These are phyloP conservation scores for Trichocomaceae sp. DNA, from an alignment of 2,329 filamentous ascomycete genomes.

Conservation along the genomic window DNA sequence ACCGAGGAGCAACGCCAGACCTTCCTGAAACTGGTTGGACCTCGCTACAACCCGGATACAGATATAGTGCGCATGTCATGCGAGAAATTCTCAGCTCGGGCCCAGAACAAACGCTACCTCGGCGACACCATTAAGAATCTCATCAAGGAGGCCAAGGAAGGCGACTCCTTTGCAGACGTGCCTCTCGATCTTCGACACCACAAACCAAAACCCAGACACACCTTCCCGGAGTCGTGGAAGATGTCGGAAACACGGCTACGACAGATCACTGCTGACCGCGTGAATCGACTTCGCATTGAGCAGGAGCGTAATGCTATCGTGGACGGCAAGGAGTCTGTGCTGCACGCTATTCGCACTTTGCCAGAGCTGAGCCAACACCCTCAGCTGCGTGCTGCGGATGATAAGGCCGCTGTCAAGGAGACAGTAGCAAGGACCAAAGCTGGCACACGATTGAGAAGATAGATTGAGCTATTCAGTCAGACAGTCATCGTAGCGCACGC, in stretches of 20 bases:
- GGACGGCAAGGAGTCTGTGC: slow-evolving; percentile 38
- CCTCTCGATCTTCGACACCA: slow-evolving; percentile 86
- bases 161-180: slow-evolving; percentile 80
- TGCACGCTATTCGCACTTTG: slow-evolving; percentile 26
- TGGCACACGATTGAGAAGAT: slow-evolving; percentile 4
- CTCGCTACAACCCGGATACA: slow-evolving; percentile 79
- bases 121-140: slow-evolving; percentile 69
- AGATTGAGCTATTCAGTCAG: not conserved
- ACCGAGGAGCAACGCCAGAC: slow-evolving; percentile 65
- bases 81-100: slow-evolving; percentile 79
- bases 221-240: slow-evolving; percentile 77
- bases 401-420: slow-evolving; percentile 24
- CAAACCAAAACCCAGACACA: slow-evolving; percentile 57
- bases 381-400: slow-evolving; percentile 20
- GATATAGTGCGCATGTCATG: slow-evolving; percentile 82
- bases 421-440: slow-evolving; percentile 5
- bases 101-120: slow-evolving; percentile 95
- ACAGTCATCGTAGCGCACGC: not conserved
- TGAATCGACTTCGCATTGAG: slow-evolving; percentile 49
- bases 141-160: slow-evolving; percentile 68
- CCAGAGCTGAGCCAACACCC: slow-evolving; percentile 29
- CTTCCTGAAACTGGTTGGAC: slow-evolving; percentile 77
- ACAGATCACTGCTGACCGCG: slow-evolving; percentile 58
- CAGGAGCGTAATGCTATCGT: slow-evolving; percentile 53
- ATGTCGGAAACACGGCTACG: slow-evolving; percentile 63